These are phyloP conservation scores for Gracilariopsis chorda DNA, from an alignment of 23 red algal species.

Conservation along the genomic window DNA sequence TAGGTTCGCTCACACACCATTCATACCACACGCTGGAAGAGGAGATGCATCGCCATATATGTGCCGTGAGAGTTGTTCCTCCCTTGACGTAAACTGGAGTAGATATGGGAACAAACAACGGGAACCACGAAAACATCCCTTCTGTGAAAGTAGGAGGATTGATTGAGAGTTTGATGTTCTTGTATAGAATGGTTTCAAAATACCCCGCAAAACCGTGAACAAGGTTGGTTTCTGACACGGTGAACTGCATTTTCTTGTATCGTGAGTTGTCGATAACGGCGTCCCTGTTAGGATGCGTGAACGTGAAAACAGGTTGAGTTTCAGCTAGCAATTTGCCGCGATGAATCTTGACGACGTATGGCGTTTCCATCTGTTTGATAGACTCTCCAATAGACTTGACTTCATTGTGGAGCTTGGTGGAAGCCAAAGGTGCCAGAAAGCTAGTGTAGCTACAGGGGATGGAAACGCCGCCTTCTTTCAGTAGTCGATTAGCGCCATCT, in stretches of 20 bases:
- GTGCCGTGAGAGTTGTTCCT: slow-evolving; percentile 50
- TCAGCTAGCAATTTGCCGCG: slow-evolving; percentile 57
- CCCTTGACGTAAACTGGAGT: slow-evolving; percentile 64
- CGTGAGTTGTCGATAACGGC: slow-evolving; percentile 57
- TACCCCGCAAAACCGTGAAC: slow-evolving; percentile 94
- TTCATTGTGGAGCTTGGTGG: slow-evolving; percentile 67
- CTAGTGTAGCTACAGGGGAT: slow-evolving; percentile 72
- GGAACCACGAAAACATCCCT: slow-evolving; percentile 91
- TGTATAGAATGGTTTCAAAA: slow-evolving; percentile 86
- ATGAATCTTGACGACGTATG: slow-evolving; percentile 92
- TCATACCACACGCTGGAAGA: slow-evolving; percentile 66
- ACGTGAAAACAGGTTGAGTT: slow-evolving; percentile 59
- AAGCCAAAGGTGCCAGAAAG: slow-evolving; percentile 77
- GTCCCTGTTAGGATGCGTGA: slow-evolving; percentile 66
- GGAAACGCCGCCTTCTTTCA: slow-evolving; percentile 66
- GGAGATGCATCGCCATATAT: slow-evolving; percentile 67
- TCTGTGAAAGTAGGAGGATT: slow-evolving; percentile 62
- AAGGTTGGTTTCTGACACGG: slow-evolving; percentile 62
- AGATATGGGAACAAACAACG: slow-evolving; percentile 73
- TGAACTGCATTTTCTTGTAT: slow-evolving; percentile 47
- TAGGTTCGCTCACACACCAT: slow-evolving; percentile 62
- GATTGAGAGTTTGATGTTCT: slow-evolving; percentile 70
- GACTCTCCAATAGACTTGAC: slow-evolving; percentile 46
- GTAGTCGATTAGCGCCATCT: slow-evolving; percentile 58
- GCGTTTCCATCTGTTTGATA: slow-evolving; percentile 56